Evolutionary conservation across 768 basidiomycete genomes (phyloP).

Genomic region (Mycena albidolilacea): DNA sequence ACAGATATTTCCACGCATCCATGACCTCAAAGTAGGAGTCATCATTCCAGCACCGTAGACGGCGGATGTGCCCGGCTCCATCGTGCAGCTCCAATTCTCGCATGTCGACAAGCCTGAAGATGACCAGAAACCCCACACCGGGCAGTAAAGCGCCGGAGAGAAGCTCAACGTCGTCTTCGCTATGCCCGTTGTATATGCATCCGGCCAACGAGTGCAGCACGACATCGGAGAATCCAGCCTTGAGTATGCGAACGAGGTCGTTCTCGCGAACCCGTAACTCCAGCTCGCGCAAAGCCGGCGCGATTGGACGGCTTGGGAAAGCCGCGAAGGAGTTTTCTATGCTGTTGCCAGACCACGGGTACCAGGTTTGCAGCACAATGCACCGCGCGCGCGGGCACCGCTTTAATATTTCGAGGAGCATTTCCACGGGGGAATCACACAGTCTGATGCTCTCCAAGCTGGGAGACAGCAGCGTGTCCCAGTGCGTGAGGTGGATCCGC

Average conservation of each 20-base stretch:
- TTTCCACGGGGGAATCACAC: not conserved
- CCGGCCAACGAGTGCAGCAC: constrained; percentile 2
- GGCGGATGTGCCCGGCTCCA: constrained; percentile 12
- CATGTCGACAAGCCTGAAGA: not conserved
- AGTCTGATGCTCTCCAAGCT: constrained; percentile 11
- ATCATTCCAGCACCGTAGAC: constrained; percentile 11
- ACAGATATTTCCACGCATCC: constrained; percentile 14
- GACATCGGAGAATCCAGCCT: constrained; percentile 11
- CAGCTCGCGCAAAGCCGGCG: constrained; percentile 20
- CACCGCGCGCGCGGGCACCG: constrained; percentile 11
- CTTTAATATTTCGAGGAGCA: not conserved
- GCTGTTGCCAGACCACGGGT: not conserved
- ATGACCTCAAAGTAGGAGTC: not conserved
- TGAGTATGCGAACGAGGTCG: constrained; percentile 3
- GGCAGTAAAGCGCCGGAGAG: not conserved
- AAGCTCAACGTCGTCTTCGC: not conserved
- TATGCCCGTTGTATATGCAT: not conserved
- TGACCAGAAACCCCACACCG: constrained; percentile 1
- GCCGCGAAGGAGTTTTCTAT: not conserved
- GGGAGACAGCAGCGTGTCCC: not conserved
- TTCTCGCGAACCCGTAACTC: not conserved
- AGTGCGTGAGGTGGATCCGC: not conserved
- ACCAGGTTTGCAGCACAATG: not conserved
- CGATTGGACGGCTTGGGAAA: constrained; percentile 5
- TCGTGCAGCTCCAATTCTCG: not conserved